Evolutionary conservation across 768 basidiomycete genomes (phyloP).

Genomic region (Suillus paluster): DNA sequence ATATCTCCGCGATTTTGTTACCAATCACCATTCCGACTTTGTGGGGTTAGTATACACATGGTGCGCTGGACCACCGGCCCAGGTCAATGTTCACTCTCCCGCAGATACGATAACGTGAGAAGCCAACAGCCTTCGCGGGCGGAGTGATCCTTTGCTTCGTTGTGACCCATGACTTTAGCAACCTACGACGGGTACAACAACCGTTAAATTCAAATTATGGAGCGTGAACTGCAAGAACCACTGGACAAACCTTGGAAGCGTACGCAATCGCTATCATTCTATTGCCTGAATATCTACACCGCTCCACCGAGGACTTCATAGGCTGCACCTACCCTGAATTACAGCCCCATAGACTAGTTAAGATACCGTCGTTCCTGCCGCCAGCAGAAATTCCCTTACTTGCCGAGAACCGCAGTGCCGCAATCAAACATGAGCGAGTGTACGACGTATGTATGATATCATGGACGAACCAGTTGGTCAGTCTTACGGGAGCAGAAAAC

Average conservation of each 20-base stretch:
- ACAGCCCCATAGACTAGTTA: not conserved
- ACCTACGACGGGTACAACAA: not conserved
- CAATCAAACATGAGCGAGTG: not conserved
- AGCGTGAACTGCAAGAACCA: not conserved
- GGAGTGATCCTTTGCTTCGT: not conserved
- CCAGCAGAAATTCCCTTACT: not conserved
- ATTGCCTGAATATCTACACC: not conserved
- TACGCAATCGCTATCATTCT: not conserved
- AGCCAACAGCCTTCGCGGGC: not conserved
- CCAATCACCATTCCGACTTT: not conserved
- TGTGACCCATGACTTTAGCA: not conserved
- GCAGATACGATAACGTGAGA: constrained; percentile 17
- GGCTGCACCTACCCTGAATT: not conserved
- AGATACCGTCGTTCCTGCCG: not conserved
- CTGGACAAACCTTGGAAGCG: not conserved
- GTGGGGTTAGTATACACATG: not conserved
- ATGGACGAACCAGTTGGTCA: not conserved
- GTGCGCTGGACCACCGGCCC: not conserved
- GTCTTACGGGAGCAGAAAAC: not conserved
- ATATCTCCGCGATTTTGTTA: not conserved
- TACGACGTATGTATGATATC: not conserved
- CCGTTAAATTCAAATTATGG: not conserved
- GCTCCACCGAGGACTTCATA: not conserved
- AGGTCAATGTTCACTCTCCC: not conserved
- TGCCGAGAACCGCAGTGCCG: not conserved